Base-by-base conservation (phyloP, 768 basidiomycete genomes). In the Lactarius akahatsu region DNA sequence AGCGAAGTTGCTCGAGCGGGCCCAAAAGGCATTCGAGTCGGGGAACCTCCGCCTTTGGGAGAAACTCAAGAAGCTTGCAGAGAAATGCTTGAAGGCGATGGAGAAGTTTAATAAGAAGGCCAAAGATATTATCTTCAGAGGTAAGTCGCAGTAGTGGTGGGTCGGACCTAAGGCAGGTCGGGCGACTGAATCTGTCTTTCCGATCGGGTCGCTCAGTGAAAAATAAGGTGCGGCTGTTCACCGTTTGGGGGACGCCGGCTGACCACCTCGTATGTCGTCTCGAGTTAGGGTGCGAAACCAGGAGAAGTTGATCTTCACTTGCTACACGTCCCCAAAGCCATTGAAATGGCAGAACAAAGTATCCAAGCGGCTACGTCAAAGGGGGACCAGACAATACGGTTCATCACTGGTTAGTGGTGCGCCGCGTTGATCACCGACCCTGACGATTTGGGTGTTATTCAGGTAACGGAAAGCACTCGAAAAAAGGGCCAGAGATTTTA, bases 341-440 rank as follows among this genome's bases (percentile, higher is more conserved):
- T 54, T 30, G 50, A 62, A 52, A 40, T 18, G 11, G 61, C 59
- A 30, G 43, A 45, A 32, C 9, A 36, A 40, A 56, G 55, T 0
- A 4, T 56, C 30, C 55, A 56, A 56, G 20, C 32, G 3, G 16
- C 59, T 15, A 61, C 10, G 26, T 50, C 45, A 32, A 61, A 34
- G 32, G 59, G 59, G 16, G 45, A 36, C 11, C 6, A n/a, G 32
- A 50, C 16, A 13, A 18, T 50, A 15, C 30, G 59, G 1, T 50
- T 61, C 45, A 61, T 61, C 11, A 56, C 59, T 36, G 59, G 45
- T 61, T 50, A n/a, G 59, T 50, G 18, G 30, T 11, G 20, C 20
- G 10, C 43, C 4, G 20, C 23, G 1, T 61, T 23, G 50, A 15
- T 52, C 26, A 13, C 5, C 23, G 15, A 8, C 16, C 26, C 13